Evolutionary conservation across 495 filamentous ascomycete species (phyloP).

Genomic region (Bacidia gigantensis): DNA sequence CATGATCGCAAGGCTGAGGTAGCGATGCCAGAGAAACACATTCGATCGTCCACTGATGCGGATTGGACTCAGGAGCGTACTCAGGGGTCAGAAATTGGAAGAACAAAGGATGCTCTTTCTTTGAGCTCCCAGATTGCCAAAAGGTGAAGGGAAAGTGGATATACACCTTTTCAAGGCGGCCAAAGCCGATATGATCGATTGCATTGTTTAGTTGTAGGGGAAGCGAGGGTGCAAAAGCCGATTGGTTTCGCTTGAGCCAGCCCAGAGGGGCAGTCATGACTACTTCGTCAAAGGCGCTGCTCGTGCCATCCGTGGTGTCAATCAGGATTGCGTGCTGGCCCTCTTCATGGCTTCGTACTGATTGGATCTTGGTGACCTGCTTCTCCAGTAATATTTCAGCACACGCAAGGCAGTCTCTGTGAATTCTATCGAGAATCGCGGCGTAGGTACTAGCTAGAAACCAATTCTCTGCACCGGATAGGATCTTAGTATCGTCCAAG

Average conservation of each 20-base stretch:
- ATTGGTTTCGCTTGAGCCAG: constrained; percentile 67
- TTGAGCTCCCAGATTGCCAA: constrained; percentile 31
- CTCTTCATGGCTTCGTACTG: constrained; percentile 16
- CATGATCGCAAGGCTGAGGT: constrained; percentile 45
- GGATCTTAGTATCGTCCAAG: not conserved
- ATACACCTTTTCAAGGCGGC: constrained; percentile 84
- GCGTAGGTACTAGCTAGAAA: constrained; percentile 82
- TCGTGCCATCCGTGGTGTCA: constrained; percentile 37
- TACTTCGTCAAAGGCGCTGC: constrained; percentile 61
- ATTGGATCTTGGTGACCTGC: constrained; percentile 39
- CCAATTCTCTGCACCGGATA: constrained; percentile 50
- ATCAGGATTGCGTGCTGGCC: constrained; percentile 33
- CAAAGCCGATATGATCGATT: constrained; percentile 71
- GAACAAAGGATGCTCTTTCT: constrained; percentile 29
- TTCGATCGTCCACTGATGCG: constrained; percentile 58
- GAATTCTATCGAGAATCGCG: constrained; percentile 54
- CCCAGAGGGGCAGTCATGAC: constrained; percentile 78
- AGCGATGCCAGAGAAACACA: constrained; percentile 64
- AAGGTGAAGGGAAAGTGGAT: constrained; percentile 68
- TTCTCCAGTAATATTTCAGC: constrained; percentile 47
- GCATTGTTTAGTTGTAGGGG: constrained; percentile 52
- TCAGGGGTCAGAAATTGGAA: constrained; percentile 53
- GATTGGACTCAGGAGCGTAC: constrained; percentile 48
- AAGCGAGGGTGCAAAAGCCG: constrained; percentile 56
- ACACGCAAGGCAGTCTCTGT: constrained; percentile 44